Evolutionary conservation across 2,329 filamentous ascomycete species (phyloP), one percentile per base, ranked within the genome.

Genomic region (Penicillium sclerotigenum): DNA sequence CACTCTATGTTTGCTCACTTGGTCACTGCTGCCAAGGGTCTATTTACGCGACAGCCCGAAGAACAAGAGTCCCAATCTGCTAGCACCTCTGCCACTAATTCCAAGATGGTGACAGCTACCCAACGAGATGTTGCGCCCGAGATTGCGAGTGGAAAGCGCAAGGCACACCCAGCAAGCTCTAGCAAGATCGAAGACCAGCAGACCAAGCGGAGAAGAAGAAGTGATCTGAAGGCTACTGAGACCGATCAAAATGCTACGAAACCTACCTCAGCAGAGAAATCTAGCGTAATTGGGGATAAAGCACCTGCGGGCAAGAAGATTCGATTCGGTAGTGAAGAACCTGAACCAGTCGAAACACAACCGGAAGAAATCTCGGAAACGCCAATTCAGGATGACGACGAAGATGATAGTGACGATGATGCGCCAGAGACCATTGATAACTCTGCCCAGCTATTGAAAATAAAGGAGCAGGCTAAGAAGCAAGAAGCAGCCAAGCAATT

Each of bases 341-440:
- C 73, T 26, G 64, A 65, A 24, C 67, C 64, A 1, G 56, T 64
- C 22, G 55, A 63, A 38, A 56, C 56, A 42, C 55, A 58, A 38
- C 49, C 47, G 2, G 65, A 70, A 45, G 58, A 65, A 36, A 55
- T 58, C 4, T 53, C 59, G 22, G 57, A 68, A 47, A 57, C 58
- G 29, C 54, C 63, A 38, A 55, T 58, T 5, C 45, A 63, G 31
- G 59, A 62, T 18, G 61, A 66, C 3, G 65, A 70, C 3, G 65
- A 70, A 38, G 66, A 68, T n/a, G 68, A 66, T 24, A 69, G 67
- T 45, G 70, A 72, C 48, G 73, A 74, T 43, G 74, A 77, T 52
- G 75, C 74, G n/a, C 75, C 75, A 10, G 75, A 77, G 58, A 65
- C 70, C 13, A 65, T 77, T 37, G 69, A 75, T 41, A 77, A 77